A percentile compares a stretch with the other conserved stretches of the same genome.
phyloP scores from a whole-genome alignment of 768 basidiomycete genomes.

The Omphalotus guepiniiformis region DNA sequence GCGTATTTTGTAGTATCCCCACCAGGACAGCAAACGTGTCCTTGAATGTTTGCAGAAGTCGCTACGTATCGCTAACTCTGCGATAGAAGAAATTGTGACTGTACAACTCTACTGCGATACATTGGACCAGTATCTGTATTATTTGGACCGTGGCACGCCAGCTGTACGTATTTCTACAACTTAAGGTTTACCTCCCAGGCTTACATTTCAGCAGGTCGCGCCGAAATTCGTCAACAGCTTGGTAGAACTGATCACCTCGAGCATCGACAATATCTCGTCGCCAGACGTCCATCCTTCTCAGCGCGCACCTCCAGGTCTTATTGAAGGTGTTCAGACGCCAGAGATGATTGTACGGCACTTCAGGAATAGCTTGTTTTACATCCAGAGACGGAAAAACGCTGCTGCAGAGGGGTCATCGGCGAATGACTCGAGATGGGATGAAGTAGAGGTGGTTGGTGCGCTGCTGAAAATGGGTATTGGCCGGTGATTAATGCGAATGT shows the following conservation, averaged over 20 bases:
- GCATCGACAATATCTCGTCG: conserved; percentile 87
- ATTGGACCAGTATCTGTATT: conserved; percentile 93
- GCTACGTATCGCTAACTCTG: conserved; percentile 91
- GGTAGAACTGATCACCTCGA: conserved; percentile 91
- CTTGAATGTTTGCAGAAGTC: conserved; percentile 97
- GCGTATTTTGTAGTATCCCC: conserved; percentile 59
- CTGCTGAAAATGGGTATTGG: conserved; percentile 83
- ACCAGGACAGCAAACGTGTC: conserved; percentile 95
- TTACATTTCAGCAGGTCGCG: conserved; percentile 58
- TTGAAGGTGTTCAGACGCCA: conserved; percentile 89
- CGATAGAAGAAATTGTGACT: conserved; percentile 95
- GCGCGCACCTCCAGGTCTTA: conserved; percentile 80
- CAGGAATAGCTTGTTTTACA: conserved; percentile 82
- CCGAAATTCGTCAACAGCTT: conserved; percentile 96
- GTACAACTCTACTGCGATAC: conserved; percentile 96
- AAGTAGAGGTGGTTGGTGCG: conserved; percentile 87
- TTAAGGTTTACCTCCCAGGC: not conserved
- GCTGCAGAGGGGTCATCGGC: conserved; percentile 32
- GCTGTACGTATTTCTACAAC: conserved; percentile 55
- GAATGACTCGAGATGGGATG: conserved; percentile 66
- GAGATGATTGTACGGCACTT: conserved; percentile 96
- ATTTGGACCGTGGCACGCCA: conserved; percentile 89
- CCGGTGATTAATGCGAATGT: conserved; percentile 33
- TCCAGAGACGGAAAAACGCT: conserved; percentile 68
- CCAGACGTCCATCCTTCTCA: conserved; percentile 87